A percentile compares a stretch with the other conserved stretches of the same genome.
These are phyloP conservation scores for Epichloe sp. DNA, from an alignment of 2,329 filamentous ascomycete species.

Conservation along the genomic window DNA sequence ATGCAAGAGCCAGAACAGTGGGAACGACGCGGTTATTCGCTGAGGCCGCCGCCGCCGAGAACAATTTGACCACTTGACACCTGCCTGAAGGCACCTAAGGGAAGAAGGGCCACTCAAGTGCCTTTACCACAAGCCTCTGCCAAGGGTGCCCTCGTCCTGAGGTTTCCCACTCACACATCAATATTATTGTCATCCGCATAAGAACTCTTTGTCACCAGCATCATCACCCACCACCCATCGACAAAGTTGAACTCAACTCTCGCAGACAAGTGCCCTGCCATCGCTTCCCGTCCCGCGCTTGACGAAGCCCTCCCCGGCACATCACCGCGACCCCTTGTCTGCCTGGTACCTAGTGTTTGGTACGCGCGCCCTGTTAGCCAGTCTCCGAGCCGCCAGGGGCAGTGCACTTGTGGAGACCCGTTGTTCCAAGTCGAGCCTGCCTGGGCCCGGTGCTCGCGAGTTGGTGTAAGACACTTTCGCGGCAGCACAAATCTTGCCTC, in stretches of 20 bases:
- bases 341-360: neutral
- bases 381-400: slow-evolving; percentile 5
- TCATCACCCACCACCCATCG: neutral
- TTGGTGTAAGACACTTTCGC: slow-evolving; percentile 11
- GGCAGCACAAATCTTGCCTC: slow-evolving; percentile 8
- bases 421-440: slow-evolving; percentile 2
- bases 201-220: neutral
- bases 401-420: slow-evolving; percentile 2
- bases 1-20: neutral
- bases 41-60: too few species aligned
- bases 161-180: neutral
- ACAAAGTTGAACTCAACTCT: neutral
- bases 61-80: too few species aligned
- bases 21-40: too few species aligned
- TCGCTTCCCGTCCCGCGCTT: neutral
- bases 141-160: neutral
- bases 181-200: neutral
- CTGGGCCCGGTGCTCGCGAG: slow-evolving; percentile 1
- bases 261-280: neutral
- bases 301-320: neutral
- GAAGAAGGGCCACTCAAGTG: too few species aligned
- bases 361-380: neutral
- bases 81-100: too few species aligned
- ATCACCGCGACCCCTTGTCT: neutral
- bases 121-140: too few species aligned